Conservation (phyloP, 352 stramenopile genomes). For the Paralagenidium karlingii region DNA sequence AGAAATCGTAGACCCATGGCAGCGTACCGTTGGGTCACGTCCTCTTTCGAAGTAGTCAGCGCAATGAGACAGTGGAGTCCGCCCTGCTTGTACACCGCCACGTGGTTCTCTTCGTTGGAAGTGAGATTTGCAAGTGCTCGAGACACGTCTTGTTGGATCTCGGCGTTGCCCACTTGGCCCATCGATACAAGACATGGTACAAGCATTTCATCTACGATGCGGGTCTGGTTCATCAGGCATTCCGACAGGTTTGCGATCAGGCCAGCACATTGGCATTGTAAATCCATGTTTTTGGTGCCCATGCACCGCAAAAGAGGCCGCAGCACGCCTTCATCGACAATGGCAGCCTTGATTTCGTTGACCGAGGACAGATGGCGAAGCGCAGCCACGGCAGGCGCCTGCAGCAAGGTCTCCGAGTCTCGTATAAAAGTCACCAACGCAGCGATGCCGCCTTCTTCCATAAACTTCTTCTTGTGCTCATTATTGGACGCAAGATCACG, state of each 20-base stretch:
- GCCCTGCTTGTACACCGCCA: slow-evolving; percentile 87
- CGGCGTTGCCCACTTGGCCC: slow-evolving; percentile 57
- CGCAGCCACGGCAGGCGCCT: slow-evolving; percentile 81
- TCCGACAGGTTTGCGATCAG: slow-evolving; percentile 91
- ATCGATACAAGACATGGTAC: slow-evolving; percentile 77
- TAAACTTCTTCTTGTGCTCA: slow-evolving; percentile 79
- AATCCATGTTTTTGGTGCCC: slow-evolving; percentile 75
- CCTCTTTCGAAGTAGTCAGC: slow-evolving; percentile 77
- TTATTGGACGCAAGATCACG: slow-evolving; percentile 84
- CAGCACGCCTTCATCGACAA: slow-evolving; percentile 74
- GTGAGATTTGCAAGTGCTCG: slow-evolving; percentile 88
- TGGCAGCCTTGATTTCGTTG: slow-evolving; percentile 74
- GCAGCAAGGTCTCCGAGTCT: slow-evolving; percentile 79
- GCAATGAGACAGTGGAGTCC: slow-evolving; percentile 83
- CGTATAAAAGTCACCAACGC: slow-evolving; percentile 82
- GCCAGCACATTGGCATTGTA: slow-evolving; percentile 89
- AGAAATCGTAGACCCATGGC: slow-evolving; percentile 93
- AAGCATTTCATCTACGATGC: slow-evolving; percentile 86
- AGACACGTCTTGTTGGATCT: slow-evolving; percentile 92
- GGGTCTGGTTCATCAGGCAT: slow-evolving; percentile 80
- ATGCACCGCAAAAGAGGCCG: slow-evolving; percentile 82
- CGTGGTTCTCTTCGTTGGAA: slow-evolving; percentile 92
- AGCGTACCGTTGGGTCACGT: slow-evolving; percentile 91
- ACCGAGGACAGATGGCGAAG: slow-evolving; percentile 86
- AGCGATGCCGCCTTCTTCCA: slow-evolving; percentile 79